Percentiles rank a stretch among this genome's conserved stretches.
Conservation (phyloP, 2,329 filamentous ascomycete genomes). For the Epichloe gansuensis region DNA sequence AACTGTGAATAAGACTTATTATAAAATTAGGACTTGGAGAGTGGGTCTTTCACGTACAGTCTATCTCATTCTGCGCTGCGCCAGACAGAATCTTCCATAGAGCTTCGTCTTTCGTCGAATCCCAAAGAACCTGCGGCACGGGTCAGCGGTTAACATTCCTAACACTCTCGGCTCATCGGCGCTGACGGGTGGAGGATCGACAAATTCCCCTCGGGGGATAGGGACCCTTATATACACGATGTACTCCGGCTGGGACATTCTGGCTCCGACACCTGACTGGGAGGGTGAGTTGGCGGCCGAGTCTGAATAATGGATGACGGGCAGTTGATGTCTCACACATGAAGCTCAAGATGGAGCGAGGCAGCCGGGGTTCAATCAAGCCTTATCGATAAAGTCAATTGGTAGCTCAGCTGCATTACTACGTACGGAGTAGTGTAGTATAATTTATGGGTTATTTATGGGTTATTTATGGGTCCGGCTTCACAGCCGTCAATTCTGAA, state of each 20-base stretch:
- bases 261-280: neutral
- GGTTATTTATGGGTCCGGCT: neutral
- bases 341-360: neutral
- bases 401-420: neutral
- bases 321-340: neutral
- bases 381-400: neutral
- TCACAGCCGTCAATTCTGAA: neutral
- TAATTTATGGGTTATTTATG: too few species aligned
- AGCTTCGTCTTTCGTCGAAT: slow-evolving; percentile 69
- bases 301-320: neutral
- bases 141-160: slow-evolving; percentile 1
- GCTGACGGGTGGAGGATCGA: slow-evolving; percentile 73
- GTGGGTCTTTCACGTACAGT: slow-evolving; percentile 48
- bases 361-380: neutral
- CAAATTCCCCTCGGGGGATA: slow-evolving; percentile 73
- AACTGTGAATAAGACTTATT: slow-evolving; percentile 9
- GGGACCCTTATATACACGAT: slow-evolving; percentile 85
- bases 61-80: slow-evolving; percentile 67
- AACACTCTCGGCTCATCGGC: neutral
- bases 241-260: slow-evolving; percentile 42
- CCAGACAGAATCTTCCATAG: slow-evolving; percentile 85
- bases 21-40: neutral
- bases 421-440: too few species aligned
- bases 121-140: slow-evolving; percentile 63
- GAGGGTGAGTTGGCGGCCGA: neutral